Evolutionary conservation across 306 rosid species (phyloP).

Genomic region (Coriaria nepalensis): DNA sequence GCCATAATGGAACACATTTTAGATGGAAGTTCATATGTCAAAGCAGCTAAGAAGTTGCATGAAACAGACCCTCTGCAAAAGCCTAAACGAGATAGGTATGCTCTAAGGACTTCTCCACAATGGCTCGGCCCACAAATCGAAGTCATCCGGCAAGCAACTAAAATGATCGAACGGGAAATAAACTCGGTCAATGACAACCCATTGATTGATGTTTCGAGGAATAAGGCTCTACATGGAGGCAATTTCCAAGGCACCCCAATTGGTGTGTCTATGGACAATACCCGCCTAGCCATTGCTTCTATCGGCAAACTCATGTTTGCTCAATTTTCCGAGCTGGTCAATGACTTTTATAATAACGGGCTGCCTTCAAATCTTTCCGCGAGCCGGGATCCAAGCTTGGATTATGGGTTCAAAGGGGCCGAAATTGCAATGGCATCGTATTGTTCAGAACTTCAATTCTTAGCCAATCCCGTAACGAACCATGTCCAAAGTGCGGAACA

Average conservation of each 20-base stretch:
- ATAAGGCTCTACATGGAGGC: slow-evolving; percentile 84
- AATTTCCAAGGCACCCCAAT: slow-evolving; percentile 92
- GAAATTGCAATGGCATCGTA: slow-evolving; percentile 97
- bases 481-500: slow-evolving; percentile 97
- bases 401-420: slow-evolving; percentile 80
- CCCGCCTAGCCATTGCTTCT: slow-evolving; percentile 64
- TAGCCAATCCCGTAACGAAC: slow-evolving; percentile 82
- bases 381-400: slow-evolving; percentile 68
- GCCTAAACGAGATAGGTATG: slow-evolving; percentile 87
- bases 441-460: slow-evolving; percentile 82
- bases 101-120: slow-evolving; percentile 82
- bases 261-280: slow-evolving; percentile 95
- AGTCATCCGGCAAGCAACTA: slow-evolving; percentile 59
- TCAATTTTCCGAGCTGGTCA: slow-evolving; percentile 89
- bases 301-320: slow-evolving; percentile 86
- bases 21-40: slow-evolving; percentile 65
- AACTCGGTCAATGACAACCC: slow-evolving; percentile 93
- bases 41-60: slow-evolving; percentile 52
- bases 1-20: slow-evolving; percentile 93
- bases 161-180: slow-evolving; percentile 90
- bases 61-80: slow-evolving; percentile 79
- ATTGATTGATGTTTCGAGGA: slow-evolving; percentile 75
- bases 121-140: slow-evolving; percentile 94
- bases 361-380: slow-evolving; percentile 72
- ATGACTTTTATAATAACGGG: slow-evolving; percentile 77